These are phyloP conservation scores for Hymenoscyphus salicellus DNA, from an alignment of 2,329 filamentous ascomycete species.

Conservation along the genomic window DNA sequence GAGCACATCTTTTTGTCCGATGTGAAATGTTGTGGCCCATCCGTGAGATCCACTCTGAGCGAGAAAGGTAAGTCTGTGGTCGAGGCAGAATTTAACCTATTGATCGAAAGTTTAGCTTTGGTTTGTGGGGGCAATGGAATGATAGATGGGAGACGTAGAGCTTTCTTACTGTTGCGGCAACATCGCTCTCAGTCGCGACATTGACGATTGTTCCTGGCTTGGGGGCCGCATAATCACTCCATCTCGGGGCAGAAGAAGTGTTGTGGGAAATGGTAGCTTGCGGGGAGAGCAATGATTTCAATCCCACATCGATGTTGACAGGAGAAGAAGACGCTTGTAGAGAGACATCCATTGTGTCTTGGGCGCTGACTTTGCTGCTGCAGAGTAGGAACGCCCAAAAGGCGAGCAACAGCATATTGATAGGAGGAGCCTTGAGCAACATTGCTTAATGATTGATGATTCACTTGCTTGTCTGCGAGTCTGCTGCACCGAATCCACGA, in stretches of 20 bases:
- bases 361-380: too few relatives aligned
- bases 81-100: conserved; percentile 13
- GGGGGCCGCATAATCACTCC: conserved; percentile 5
- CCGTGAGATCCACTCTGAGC: conserved; percentile 16
- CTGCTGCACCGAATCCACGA: too few relatives aligned
- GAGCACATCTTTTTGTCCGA: not conserved
- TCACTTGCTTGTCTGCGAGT: too few relatives aligned
- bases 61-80: conserved; percentile 12
- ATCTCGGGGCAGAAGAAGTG: not conserved
- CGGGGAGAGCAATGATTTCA: not conserved
- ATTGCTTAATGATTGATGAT: too few relatives aligned
- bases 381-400: too few relatives aligned
- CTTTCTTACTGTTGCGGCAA: not conserved
- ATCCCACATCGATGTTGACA: not conserved
- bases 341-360: too few relatives aligned
- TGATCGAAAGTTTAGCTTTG: not conserved
- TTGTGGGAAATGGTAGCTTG: not conserved
- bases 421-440: too few relatives aligned
- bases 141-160: too few relatives aligned
- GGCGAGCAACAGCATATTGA: too few relatives aligned
- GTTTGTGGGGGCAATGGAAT: not conserved
- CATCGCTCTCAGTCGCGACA: not conserved
- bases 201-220: conserved; percentile 5
- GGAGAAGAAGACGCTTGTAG: not conserved
- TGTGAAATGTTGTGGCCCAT: conserved; percentile 1